These are phyloP conservation scores for Rostrohypoxylon terebratum DNA, from an alignment of 495 filamentous ascomycete genomes.

Conservation along the genomic window DNA sequence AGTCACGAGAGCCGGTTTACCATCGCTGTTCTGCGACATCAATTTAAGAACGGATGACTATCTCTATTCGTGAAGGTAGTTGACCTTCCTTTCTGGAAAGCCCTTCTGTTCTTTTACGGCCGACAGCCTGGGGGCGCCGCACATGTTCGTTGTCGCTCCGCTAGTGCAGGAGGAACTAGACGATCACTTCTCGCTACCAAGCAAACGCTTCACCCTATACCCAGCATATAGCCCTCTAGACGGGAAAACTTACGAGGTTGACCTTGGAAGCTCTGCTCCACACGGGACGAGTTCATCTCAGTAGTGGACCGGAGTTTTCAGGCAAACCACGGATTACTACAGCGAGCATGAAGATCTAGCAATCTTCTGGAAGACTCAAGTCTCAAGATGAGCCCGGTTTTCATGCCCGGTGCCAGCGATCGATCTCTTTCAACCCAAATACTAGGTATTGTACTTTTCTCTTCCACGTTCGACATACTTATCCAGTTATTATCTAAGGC, in stretches of 20 bases:
- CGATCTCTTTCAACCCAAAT: slow-evolving; percentile 35
- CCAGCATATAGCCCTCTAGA: neutral
- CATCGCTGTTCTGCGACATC: slow-evolving; percentile 47
- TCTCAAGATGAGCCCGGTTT: slow-evolving; percentile 41
- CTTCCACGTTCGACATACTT: neutral
- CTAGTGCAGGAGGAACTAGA: slow-evolving; percentile 39
- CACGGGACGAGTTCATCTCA: slow-evolving; percentile 41
- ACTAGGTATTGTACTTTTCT: slow-evolving; percentile 1
- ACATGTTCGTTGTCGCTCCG: slow-evolving; percentile 35
- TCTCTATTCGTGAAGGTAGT: slow-evolving; percentile 45
- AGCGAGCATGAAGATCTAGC: slow-evolving; percentile 35
- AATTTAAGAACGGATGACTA: slow-evolving; percentile 48
- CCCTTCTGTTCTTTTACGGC: slow-evolving; percentile 43
- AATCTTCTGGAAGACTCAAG: slow-evolving; percentile 38
- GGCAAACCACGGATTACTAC: slow-evolving; percentile 46
- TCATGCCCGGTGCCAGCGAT: slow-evolving; percentile 19
- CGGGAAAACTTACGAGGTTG: slow-evolving; percentile 36
- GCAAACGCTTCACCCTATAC: slow-evolving; percentile 16
- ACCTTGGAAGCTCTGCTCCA: slow-evolving; percentile 29
- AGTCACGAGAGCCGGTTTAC: slow-evolving; percentile 50
- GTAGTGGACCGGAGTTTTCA: slow-evolving; percentile 41
- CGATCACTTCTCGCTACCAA: slow-evolving; percentile 46
- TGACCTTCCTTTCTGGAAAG: slow-evolving; percentile 54
- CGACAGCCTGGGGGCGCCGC: slow-evolving; percentile 46
- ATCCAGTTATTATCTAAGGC: slow-evolving; percentile 23